A percentile compares a stretch with the other conserved stretches of the same genome.
phyloP scores from a whole-genome alignment of 1,284 basidiomycete species.

The Vanrija sp. region DNA sequence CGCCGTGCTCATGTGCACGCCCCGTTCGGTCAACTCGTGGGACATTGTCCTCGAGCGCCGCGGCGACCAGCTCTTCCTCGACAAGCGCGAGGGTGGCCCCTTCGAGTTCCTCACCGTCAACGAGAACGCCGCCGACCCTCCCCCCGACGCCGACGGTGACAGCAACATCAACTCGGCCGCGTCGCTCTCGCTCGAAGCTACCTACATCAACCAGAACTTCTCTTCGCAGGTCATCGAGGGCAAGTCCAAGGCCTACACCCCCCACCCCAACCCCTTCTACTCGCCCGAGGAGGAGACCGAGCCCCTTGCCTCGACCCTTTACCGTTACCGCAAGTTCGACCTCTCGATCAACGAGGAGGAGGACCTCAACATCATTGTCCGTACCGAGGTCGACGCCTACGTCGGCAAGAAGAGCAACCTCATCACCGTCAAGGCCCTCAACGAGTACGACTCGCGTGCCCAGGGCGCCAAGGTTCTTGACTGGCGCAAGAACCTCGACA shows the following conservation, averaged over 20 bases:
- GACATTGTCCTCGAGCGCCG: slow-evolving; percentile 94
- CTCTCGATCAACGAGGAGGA: slow-evolving; percentile 88
- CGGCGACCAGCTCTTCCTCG: slow-evolving; percentile 90
- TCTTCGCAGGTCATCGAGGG: slow-evolving; percentile 92
- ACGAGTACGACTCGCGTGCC: slow-evolving; percentile 93
- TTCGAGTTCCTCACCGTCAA: slow-evolving; percentile 98
- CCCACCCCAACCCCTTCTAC: slow-evolving; percentile 92
- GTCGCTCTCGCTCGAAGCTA: slow-evolving; percentile 91
- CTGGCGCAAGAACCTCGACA: slow-evolving; percentile 94
- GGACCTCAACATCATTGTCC: slow-evolving; percentile 76
- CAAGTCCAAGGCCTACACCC: slow-evolving; percentile 54
- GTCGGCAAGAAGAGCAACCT: slow-evolving; percentile 58
- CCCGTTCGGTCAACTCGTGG: slow-evolving; percentile 96
- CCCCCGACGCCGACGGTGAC: slow-evolving; percentile 73
- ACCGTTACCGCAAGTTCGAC: slow-evolving; percentile 95
- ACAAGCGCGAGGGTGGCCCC: slow-evolving; percentile 96
- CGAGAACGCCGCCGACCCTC: slow-evolving; percentile 96
- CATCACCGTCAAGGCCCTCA: slow-evolving; percentile 89
- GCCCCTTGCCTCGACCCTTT: slow-evolving; percentile 90
- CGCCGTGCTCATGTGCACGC: slow-evolving; percentile 91
- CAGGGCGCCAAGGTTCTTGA: slow-evolving; percentile 78
- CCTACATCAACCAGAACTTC: slow-evolving; percentile 99
- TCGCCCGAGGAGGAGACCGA: slow-evolving; percentile 82
- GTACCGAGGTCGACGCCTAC: slow-evolving; percentile 95
- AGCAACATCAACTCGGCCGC: slow-evolving; percentile 83